Conservation (phyloP, 2,329 filamentous ascomycete species). For the Talaromyces sp. region DNA sequence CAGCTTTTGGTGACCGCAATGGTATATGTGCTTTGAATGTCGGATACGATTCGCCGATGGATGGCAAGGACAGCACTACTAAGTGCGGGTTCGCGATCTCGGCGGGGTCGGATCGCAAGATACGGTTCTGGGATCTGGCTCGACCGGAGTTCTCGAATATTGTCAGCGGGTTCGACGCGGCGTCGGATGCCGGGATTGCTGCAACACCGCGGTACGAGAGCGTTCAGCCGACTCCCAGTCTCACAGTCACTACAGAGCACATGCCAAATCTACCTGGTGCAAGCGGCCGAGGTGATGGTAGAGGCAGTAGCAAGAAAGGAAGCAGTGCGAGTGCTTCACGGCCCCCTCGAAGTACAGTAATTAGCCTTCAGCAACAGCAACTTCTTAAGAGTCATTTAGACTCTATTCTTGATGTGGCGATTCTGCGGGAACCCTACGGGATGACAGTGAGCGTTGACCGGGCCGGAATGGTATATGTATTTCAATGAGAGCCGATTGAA, state of each 20-base stretch:
- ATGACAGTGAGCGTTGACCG: constrained; percentile 91
- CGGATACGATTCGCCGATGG: constrained; percentile 64
- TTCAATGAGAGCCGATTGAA: constrained; percentile 42
- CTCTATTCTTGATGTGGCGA: constrained; percentile 76
- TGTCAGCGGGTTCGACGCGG: constrained; percentile 68
- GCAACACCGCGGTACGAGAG: constrained; percentile 64
- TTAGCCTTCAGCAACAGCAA: constrained; percentile 81
- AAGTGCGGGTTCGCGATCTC: constrained; percentile 80
- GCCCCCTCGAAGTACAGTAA: constrained; percentile 71
- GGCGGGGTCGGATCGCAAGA: constrained; percentile 80
- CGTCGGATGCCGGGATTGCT: constrained; percentile 47
- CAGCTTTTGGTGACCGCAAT: constrained; percentile 19
- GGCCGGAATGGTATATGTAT: constrained; percentile 84
- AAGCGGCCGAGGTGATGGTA: constrained; percentile 23
- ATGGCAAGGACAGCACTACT: constrained; percentile 52
- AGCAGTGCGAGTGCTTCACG: constrained; percentile 36
- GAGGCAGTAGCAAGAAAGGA: constrained; percentile 22
- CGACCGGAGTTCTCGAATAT: constrained; percentile 72
- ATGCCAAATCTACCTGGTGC: constrained; percentile 36
- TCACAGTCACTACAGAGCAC: constrained; percentile 63
- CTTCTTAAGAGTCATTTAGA: constrained; percentile 83
- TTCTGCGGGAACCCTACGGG: constrained; percentile 81
- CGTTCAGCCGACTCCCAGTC: constrained; percentile 55
- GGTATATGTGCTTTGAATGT: constrained; percentile 71
- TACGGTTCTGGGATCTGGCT: constrained; percentile 88